These are phyloP conservation scores for Exophiala sp. DNA, from an alignment of 2,329 filamentous ascomycete species.

Conservation along the genomic window DNA sequence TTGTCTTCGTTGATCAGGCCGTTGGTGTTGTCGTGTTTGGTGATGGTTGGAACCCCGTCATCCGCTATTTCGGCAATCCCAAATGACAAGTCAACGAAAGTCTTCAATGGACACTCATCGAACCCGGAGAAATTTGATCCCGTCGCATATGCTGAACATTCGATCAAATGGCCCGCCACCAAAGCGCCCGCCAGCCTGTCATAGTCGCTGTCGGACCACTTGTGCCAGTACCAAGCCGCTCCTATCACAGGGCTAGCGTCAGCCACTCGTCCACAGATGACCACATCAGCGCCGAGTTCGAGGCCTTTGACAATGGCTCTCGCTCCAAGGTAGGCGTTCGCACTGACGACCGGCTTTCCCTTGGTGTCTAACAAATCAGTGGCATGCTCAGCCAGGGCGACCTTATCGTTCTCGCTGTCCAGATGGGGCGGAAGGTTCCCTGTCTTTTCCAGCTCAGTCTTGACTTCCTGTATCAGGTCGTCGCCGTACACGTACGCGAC, in stretches of 20 bases:
- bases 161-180: conserved; percentile 49
- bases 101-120: conserved; percentile 36
- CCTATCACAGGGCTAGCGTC: conserved; percentile 52
- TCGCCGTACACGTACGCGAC: conserved; percentile 46
- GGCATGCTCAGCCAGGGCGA: conserved; percentile 34
- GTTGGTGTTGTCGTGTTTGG: conserved; percentile 44
- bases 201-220: conserved; percentile 46
- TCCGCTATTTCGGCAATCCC: conserved; percentile 47
- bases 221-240: conserved; percentile 52
- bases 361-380: conserved; percentile 38
- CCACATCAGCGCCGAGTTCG: conserved; percentile 37
- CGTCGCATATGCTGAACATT: conserved; percentile 51
- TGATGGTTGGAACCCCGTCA: conserved; percentile 45
- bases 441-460: conserved; percentile 33
- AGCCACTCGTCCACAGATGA: conserved; percentile 43
- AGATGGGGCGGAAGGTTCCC: conserved; percentile 38
- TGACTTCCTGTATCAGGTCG: conserved; percentile 37
- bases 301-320: conserved; percentile 43
- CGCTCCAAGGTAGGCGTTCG: conserved; percentile 52
- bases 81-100: conserved; percentile 42
- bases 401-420: conserved; percentile 37
- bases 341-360: too few relatives aligned
- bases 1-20: conserved; percentile 41
- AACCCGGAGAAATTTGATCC: conserved; percentile 53
- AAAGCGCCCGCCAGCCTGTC: conserved; percentile 48